Evolutionary conservation across 2,329 filamentous ascomycete genomes (phyloP).

Genomic region (Nigrospora oryzae): DNA sequence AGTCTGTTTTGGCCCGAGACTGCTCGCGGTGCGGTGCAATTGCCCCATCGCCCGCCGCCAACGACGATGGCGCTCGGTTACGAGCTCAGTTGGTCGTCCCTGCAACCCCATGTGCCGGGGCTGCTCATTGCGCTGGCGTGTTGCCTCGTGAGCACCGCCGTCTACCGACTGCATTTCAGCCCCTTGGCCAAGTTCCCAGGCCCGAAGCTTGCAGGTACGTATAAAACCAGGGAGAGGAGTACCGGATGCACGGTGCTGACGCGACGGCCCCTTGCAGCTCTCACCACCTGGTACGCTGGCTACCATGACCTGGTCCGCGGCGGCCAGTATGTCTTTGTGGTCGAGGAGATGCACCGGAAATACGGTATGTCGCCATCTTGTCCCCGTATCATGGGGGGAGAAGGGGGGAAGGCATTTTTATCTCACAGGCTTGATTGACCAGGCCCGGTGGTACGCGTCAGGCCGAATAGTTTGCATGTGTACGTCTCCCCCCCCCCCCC

Average conservation of each 20-base stretch:
- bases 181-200: slow-evolving; percentile 15
- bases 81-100: no score
- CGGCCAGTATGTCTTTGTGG: slow-evolving; percentile 14
- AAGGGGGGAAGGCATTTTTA: no score
- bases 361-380: slow-evolving; percentile 5
- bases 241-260: background rate
- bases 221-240: background rate
- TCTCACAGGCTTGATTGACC: no score
- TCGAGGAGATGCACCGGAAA: slow-evolving; percentile 16
- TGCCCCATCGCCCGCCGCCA: no score
- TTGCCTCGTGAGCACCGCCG: background rate
- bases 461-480: slow-evolving; percentile 20
- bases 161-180: slow-evolving; percentile 16
- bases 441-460: slow-evolving; percentile 15
- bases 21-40: no score
- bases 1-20: no score
- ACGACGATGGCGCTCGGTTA: no score
- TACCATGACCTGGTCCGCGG: slow-evolving; percentile 14
- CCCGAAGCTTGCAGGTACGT: slow-evolving; percentile 13
- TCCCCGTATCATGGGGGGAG: no score
- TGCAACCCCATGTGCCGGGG: no score
- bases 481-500: background rate
- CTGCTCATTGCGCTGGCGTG: no score
- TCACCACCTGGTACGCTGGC: slow-evolving; percentile 11
- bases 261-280: slow-evolving; percentile 4